These are phyloP conservation scores for Fusarium musae DNA, from an alignment of 2,329 filamentous ascomycete species.

Conservation along the genomic window DNA sequence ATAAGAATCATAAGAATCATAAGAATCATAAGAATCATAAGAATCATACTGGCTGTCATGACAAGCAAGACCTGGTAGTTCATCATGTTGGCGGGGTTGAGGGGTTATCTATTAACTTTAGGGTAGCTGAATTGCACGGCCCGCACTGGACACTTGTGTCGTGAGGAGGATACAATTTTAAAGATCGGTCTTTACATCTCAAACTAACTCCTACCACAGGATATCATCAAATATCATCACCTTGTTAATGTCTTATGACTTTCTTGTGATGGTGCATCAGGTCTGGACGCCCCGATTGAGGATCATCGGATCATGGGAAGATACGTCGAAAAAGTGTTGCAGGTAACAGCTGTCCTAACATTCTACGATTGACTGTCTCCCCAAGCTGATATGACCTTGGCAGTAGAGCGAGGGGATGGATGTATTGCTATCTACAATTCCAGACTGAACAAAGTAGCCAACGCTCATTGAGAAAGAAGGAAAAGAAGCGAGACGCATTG, in stretches of 20 bases:
- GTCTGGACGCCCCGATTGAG: not conserved
- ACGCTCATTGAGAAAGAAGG: not conserved
- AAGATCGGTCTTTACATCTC: not conserved
- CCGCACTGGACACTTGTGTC: not conserved
- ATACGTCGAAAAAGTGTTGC: not conserved
- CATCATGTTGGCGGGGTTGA: constrained; percentile 33
- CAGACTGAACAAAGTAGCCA: not conserved
- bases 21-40: not conserved
- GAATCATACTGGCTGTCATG: constrained; percentile 1
- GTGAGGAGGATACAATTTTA: not conserved
- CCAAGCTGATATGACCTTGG: not conserved
- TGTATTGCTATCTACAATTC: not conserved
- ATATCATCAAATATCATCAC: not conserved
- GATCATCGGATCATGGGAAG: not conserved
- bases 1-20: no score
- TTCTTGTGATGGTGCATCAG: not conserved
- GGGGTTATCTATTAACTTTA: not conserved
- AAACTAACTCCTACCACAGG: not conserved
- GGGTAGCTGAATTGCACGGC: not conserved
- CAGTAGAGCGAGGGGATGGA: not conserved
- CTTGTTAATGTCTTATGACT: not conserved
- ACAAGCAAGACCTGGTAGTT: not conserved
- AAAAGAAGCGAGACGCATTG: not conserved
- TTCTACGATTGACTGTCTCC: not conserved
- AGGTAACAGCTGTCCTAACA: no score